phyloP scores from a whole-genome alignment of 345 rosid species.

The Lumnitzera littorea region DNA sequence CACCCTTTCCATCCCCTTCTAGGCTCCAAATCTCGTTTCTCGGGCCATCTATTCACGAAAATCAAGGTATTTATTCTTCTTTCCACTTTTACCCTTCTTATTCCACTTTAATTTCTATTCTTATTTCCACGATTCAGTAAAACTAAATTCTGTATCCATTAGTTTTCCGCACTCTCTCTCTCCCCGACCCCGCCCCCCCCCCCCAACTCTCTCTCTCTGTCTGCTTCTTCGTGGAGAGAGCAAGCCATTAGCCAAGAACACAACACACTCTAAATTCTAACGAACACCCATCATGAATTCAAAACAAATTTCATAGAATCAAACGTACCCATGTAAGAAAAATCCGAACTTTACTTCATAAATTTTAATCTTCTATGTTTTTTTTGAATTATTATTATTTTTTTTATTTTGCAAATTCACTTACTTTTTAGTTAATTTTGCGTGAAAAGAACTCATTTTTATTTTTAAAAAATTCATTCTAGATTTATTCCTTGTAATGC shows the following conservation, averaged over 20 bases:
- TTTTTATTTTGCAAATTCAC: not conserved
- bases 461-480: not conserved
- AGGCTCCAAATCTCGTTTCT: constrained; percentile 32
- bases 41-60: constrained; percentile 48
- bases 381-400: not conserved
- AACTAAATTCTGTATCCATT: constrained; percentile 2
- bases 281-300: no score
- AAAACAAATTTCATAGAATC: no score
- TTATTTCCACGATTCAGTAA: not conserved
- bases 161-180: constrained; percentile 2
- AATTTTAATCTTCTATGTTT: not conserved
- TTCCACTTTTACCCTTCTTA: not conserved
- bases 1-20: not conserved
- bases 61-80: constrained; percentile 29
- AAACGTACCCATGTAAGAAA: no score
- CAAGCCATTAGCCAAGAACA: constrained; percentile 17
- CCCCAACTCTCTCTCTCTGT: not conserved
- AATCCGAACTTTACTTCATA: no score
- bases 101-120: not conserved
- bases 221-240: constrained; percentile 21
- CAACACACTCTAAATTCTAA: no score
- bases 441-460: not conserved
- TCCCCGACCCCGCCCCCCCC: not conserved
- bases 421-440: not conserved
- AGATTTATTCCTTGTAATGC: constrained; percentile 34